These are phyloP conservation scores for Acanthochlamys bracteata DNA, from an alignment of 106 monocot species.

Conservation along the genomic window DNA sequence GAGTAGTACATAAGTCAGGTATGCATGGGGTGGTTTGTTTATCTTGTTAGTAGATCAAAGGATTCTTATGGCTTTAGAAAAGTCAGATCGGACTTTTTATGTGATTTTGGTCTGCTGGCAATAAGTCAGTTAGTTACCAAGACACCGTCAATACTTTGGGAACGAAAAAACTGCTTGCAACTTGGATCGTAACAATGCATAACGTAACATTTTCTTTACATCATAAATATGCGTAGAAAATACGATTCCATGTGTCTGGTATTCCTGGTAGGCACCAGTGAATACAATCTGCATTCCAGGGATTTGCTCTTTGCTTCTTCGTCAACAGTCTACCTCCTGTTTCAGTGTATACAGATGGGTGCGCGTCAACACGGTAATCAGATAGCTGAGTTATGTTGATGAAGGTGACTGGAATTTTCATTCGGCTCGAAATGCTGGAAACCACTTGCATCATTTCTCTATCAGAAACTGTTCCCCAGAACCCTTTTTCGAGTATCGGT, in stretches of 20 bases:
- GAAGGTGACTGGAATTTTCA: slow-evolving; percentile 48
- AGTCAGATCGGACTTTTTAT: too few relatives aligned
- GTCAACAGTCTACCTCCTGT: slow-evolving; percentile 23
- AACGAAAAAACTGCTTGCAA: too few relatives aligned
- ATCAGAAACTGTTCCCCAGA: slow-evolving; percentile 59
- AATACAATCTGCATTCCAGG: slow-evolving; percentile 50
- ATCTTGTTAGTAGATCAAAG: neutral
- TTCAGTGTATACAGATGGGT: slow-evolving; percentile 48
- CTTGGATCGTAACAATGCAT: too few relatives aligned
- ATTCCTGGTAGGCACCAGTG: slow-evolving; percentile 80
- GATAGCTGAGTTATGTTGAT: slow-evolving; percentile 70
- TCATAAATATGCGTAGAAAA: slow-evolving; percentile 52
- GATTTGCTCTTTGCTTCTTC: slow-evolving; percentile 36
- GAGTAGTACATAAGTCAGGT: neutral
- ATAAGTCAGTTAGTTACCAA: too few relatives aligned
- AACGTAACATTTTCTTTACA: neutral
- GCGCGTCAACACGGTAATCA: slow-evolving; percentile 57
- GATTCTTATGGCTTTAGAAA: neutral
- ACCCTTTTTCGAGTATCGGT: slow-evolving; percentile 36
- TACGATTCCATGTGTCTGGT: slow-evolving; percentile 67
- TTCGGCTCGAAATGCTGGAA: slow-evolving; percentile 31
- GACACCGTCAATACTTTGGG: too few relatives aligned
- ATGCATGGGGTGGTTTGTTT: neutral
- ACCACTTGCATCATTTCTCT: slow-evolving; percentile 56
- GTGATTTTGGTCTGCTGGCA: too few relatives aligned